Conservation (phyloP, 2,329 filamentous ascomycete species). For the Phyllosticta citriasiana region DNA sequence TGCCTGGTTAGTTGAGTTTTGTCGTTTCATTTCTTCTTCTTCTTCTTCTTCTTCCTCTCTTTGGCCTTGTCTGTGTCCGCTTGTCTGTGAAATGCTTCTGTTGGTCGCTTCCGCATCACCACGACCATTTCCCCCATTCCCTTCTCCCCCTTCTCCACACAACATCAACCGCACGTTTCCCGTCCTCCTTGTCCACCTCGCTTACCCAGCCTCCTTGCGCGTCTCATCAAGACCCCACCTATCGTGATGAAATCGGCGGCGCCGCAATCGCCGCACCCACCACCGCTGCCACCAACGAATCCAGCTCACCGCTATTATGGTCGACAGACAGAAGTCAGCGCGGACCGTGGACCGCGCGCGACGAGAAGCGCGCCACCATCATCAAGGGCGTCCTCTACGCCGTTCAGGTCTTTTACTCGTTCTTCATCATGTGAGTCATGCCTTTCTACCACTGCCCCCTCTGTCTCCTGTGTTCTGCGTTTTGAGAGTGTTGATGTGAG, state of each 20-base stretch:
- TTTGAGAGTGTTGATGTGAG: neutral
- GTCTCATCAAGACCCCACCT: constrained; percentile 9
- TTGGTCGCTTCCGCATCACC: neutral
- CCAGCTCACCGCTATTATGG: constrained; percentile 59
- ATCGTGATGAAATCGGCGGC: constrained; percentile 14
- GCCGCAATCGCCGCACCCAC: neutral
- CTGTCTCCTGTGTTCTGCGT: no score
- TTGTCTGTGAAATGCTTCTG: neutral
- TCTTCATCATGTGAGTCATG: constrained; percentile 93
- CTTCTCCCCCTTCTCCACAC: neutral
- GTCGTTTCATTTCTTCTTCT: no score
- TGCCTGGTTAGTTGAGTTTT: constrained; percentile 1
- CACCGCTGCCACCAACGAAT: constrained; percentile 29
- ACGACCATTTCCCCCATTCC: neutral
- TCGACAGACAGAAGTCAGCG: constrained; percentile 38
- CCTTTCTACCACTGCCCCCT: no score
- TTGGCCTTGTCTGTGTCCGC: neutral
- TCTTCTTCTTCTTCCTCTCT: no score
- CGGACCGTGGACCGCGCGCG: constrained; percentile 14
- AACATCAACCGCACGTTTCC: neutral
- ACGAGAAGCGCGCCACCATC: constrained; percentile 60
- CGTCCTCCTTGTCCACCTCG: neutral
- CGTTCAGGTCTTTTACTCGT: constrained; percentile 93
- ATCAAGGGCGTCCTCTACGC: constrained; percentile 79
- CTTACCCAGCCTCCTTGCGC: neutral